Evolutionary conservation across 345 rosid genomes (phyloP).

Genomic region (Cardamine occulta): DNA sequence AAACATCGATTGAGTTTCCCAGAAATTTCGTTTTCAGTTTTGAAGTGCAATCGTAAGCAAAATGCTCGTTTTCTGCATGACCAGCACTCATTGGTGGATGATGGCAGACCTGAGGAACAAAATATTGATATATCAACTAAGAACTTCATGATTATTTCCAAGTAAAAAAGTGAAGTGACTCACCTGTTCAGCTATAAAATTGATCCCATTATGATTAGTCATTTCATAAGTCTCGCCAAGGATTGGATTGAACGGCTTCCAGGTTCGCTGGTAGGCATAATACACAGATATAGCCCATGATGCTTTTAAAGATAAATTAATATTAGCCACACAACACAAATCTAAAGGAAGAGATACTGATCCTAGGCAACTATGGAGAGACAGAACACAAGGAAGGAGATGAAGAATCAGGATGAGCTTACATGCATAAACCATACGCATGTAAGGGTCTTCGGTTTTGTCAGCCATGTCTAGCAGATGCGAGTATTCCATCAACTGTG

Average conservation of each 20-base stretch:
- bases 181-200: constrained; percentile 37
- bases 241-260: constrained; percentile 44
- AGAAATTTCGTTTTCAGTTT: constrained; percentile 70
- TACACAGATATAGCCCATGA: constrained; percentile 54
- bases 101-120: constrained; percentile 62
- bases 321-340: neutral
- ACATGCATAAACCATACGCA: constrained; percentile 91
- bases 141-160: neutral
- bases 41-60: constrained; percentile 65
- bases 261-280: constrained; percentile 39
- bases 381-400: neutral
- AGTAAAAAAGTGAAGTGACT: neutral
- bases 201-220: constrained; percentile 34
- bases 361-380: neutral
- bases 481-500: constrained; percentile 92
- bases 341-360: neutral
- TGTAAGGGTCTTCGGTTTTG: constrained; percentile 82
- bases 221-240: constrained; percentile 46
- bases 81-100: constrained; percentile 80
- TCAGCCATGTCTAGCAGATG: constrained; percentile 79
- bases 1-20: constrained; percentile 70
- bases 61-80: constrained; percentile 80
- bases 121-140: constrained; percentile 7
- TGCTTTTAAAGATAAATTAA: constrained; percentile 44
- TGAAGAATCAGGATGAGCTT: constrained; percentile 29